Conservation (phyloP, 2,329 filamentous ascomycete species). For the Fusarium sp. region DNA sequence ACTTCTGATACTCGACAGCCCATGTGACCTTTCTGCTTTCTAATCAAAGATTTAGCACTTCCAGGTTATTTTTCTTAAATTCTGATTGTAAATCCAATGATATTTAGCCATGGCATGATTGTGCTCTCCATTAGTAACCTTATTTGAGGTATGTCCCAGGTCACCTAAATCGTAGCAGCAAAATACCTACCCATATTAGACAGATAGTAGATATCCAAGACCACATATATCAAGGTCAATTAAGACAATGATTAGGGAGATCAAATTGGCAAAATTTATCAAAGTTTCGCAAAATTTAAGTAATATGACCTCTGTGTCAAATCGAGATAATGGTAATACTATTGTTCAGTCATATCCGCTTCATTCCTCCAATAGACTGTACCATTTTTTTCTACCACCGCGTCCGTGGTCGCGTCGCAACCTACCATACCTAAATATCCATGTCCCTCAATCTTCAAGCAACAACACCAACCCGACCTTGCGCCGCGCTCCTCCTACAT, state of each 20-base stretch:
- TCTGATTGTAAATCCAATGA: too few relatives aligned
- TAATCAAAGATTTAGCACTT: background rate
- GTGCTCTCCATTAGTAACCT: too few relatives aligned
- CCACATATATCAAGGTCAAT: background rate
- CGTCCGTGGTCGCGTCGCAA: constrained; percentile 37
- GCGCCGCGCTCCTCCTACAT: constrained; percentile 34
- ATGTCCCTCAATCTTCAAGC: constrained; percentile 23
- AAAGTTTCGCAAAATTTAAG: background rate
- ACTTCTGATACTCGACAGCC: background rate
- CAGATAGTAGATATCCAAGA: too few relatives aligned
- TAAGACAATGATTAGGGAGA: background rate
- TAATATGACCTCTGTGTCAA: background rate
- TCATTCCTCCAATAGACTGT: constrained; percentile 1
- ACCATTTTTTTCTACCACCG: constrained; percentile 16
- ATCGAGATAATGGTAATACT: background rate
- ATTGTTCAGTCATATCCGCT: background rate
- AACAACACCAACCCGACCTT: constrained; percentile 31
- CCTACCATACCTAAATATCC: constrained; percentile 21
- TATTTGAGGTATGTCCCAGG: too few relatives aligned
- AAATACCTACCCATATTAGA: too few relatives aligned
- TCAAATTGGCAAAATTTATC: too few relatives aligned
- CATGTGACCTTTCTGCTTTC: background rate
- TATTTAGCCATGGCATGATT: too few relatives aligned
- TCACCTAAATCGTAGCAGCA: too few relatives aligned
- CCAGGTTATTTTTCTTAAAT: background rate